A percentile compares a stretch with the other conserved stretches of the same genome.
Evolutionary conservation across 257 asterid species (phyloP).

Genomic region (Ophiorrhiza pumila): DNA sequence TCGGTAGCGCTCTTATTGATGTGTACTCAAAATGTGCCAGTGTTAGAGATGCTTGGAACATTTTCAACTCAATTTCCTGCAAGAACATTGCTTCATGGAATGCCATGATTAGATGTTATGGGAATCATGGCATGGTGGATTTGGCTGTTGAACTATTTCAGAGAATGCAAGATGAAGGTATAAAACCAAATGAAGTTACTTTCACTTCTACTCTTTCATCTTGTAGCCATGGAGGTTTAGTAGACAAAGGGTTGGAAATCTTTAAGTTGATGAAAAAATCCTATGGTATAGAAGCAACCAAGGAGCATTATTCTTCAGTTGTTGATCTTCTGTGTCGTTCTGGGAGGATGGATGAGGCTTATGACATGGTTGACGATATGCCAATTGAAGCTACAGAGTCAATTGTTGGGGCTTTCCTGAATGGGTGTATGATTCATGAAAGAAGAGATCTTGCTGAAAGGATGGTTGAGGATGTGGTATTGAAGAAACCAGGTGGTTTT

Average conservation of each 20-base stretch:
- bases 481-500: conserved; percentile 43
- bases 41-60: conserved; percentile 33
- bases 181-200: conserved; percentile 48
- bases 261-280: conserved; percentile 32
- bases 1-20: conserved; percentile 57
- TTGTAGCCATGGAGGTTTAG: conserved; percentile 56
- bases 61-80: conserved; percentile 30
- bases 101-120: conserved; percentile 64
- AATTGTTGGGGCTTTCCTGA: conserved; percentile 50
- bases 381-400: conserved; percentile 36
- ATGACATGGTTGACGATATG: conserved; percentile 30
- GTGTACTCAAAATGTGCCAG: conserved; percentile 67
- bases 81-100: conserved; percentile 59
- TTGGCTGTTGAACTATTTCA: conserved; percentile 42
- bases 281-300: conserved; percentile 33
- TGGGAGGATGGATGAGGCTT: conserved; percentile 59
- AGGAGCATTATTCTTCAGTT: conserved; percentile 49
- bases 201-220: conserved; percentile 45
- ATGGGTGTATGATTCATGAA: conserved; percentile 52
- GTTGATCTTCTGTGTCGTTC: conserved; percentile 55
- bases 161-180: conserved; percentile 40
- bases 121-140: conserved; percentile 56
- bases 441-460: conserved; percentile 62
- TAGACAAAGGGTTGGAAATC: conserved; percentile 44
- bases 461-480: conserved; percentile 32